Evolutionary conservation across 2,329 filamentous ascomycete species (phyloP).

Genomic region (Phaeosphaeriaceae sp.): DNA sequence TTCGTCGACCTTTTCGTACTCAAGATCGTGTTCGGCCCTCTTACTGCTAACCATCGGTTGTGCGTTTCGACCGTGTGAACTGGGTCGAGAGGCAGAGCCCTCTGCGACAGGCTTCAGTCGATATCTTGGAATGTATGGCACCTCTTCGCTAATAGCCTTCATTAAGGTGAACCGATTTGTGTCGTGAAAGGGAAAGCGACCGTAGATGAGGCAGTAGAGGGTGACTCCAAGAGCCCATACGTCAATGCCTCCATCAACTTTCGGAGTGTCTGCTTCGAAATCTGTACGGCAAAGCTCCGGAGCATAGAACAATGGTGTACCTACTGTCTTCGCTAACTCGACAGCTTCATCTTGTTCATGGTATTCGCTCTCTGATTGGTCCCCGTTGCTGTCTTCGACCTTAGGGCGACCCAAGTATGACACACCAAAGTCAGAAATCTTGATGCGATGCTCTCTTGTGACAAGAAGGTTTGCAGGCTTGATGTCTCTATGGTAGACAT

Average conservation of each 20-base stretch:
- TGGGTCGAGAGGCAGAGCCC: conserved; percentile 53
- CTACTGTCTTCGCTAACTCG: conserved; percentile 97
- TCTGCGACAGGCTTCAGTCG: conserved; percentile 75
- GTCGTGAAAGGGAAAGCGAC: conserved; percentile 89
- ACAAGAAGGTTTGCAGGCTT: conserved; percentile 83
- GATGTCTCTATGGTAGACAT: conserved; percentile 60
- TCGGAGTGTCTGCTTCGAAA: conserved; percentile 66
- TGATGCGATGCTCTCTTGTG: conserved; percentile 83
- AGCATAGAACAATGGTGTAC: conserved; percentile 96
- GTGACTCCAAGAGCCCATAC: conserved; percentile 97
- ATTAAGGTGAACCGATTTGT: conserved; percentile 94
- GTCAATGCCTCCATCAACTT: conserved; percentile 92
- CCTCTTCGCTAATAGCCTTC: conserved; percentile 85
- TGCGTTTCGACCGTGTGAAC: conserved; percentile 55
- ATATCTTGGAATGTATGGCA: conserved; percentile 84
- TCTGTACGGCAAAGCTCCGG: conserved; percentile 95
- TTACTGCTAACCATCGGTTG: conserved; percentile 67
- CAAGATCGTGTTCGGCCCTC: conserved; percentile 76
- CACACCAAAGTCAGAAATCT: conserved; percentile 98
- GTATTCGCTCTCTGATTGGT: conserved; percentile 80
- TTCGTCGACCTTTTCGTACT: conserved; percentile 85
- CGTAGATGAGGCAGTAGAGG: conserved; percentile 92
- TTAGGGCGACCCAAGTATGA: conserved; percentile 94
- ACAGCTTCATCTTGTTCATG: conserved; percentile 89
- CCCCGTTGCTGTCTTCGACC: conserved; percentile 75